A percentile compares a stretch with the other conserved stretches of the same genome.
Conservation (phyloP, 768 basidiomycete genomes). For the Leccinum rimulosum region DNA sequence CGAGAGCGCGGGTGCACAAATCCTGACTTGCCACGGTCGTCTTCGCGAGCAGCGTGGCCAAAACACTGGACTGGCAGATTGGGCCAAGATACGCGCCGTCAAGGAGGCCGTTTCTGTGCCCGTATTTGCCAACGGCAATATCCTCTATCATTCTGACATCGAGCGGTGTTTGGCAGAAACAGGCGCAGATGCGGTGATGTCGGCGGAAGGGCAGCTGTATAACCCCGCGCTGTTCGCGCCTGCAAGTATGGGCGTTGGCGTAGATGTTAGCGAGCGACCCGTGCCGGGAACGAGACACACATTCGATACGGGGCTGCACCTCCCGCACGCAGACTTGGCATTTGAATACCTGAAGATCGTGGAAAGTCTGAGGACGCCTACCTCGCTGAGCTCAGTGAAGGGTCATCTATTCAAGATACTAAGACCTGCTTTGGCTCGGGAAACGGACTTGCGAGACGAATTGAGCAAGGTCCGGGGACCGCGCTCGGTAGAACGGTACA, state of each 20-base stretch:
- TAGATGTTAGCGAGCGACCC: neutral
- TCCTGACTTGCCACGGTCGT: constrained; percentile 91
- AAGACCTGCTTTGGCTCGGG: constrained; percentile 65
- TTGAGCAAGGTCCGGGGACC: constrained; percentile 51
- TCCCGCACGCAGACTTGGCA: constrained; percentile 64
- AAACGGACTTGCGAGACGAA: constrained; percentile 70
- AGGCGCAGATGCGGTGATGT: constrained; percentile 91
- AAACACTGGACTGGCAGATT: constrained; percentile 80
- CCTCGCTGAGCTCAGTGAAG: constrained; percentile 74
- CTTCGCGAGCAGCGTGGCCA: constrained; percentile 90
- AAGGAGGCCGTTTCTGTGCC: constrained; percentile 88
- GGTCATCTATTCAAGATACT: constrained; percentile 93
- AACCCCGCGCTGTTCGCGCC: constrained; percentile 78
- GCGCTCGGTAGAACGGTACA: constrained; percentile 36
- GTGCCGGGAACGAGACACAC: constrained; percentile 6
- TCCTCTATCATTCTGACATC: constrained; percentile 85
- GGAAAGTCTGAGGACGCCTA: constrained; percentile 54
- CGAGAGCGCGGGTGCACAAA: constrained; percentile 91
- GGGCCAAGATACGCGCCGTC: constrained; percentile 86
- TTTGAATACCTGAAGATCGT: constrained; percentile 87
- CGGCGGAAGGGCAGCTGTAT: constrained; percentile 91
- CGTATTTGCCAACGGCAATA: constrained; percentile 96
- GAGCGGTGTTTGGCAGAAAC: constrained; percentile 76
- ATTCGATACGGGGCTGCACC: constrained; percentile 46
- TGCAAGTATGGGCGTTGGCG: constrained; percentile 22